These are phyloP conservation scores for Pythium brassicae DNA, from an alignment of 352 stramenopile species.

Conservation along the genomic window DNA sequence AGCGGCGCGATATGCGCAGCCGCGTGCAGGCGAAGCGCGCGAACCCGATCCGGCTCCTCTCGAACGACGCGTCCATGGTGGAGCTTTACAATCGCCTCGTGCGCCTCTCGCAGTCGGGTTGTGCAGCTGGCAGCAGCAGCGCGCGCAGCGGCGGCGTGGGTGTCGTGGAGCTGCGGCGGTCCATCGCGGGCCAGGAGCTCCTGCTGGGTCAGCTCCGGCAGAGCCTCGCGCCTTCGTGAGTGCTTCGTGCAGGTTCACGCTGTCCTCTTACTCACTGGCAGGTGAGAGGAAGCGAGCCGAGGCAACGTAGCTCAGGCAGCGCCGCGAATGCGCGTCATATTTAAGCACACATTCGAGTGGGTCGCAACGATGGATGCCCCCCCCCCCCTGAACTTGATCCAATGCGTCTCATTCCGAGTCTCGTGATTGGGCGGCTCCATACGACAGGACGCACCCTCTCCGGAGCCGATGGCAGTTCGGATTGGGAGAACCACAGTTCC, in stretches of 20 bases:
- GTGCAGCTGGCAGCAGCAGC: neutral
- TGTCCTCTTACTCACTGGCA: slow-evolving; percentile 8
- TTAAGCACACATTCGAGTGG: neutral
- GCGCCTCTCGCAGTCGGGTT: slow-evolving; percentile 13
- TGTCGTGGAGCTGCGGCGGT: slow-evolving; percentile 12
- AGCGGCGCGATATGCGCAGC: slow-evolving; percentile 6
- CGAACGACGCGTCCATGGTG: slow-evolving; percentile 10
- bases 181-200: slow-evolving; percentile 10
- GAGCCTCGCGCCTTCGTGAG: slow-evolving; percentile 3
- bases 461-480: too few relatives aligned
- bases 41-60: slow-evolving; percentile 5
- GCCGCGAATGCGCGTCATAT: neutral
- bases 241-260: neutral
- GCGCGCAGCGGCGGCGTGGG: neutral
- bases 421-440: too few relatives aligned
- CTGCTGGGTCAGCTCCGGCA: slow-evolving; percentile 12
- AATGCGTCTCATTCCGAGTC: too few relatives aligned
- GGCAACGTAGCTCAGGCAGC: too few relatives aligned
- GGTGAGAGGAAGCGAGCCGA: neutral
- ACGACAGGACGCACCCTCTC: too few relatives aligned
- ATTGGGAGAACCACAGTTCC: too few relatives aligned
- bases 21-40: slow-evolving; percentile 9
- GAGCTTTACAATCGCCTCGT: slow-evolving; percentile 18
- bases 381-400: too few relatives aligned
- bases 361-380: too few relatives aligned